These are phyloP conservation scores for Ganoderma leucocontextum DNA, from an alignment of 1,284 basidiomycete genomes.

Conservation along the genomic window DNA sequence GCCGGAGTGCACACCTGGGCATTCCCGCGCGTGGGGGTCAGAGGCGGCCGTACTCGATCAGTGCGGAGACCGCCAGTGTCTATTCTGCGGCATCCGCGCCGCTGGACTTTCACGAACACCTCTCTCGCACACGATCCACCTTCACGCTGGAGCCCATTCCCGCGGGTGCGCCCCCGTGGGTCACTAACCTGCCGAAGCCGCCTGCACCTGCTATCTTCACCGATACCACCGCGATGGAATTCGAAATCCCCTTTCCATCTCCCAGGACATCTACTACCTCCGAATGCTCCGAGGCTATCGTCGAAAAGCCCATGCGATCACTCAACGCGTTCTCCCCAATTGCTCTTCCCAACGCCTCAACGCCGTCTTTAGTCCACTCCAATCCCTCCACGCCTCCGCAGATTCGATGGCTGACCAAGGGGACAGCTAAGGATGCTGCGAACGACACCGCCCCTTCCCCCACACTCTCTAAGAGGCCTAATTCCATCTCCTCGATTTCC, in stretches of 20 bases:
- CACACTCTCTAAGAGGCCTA: constrained; percentile 12
- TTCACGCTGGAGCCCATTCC: constrained; percentile 30
- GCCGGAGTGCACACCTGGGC: constrained; percentile 17
- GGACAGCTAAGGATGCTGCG: constrained; percentile 1
- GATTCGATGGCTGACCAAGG: constrained; percentile 24
- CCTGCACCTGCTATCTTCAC: constrained; percentile 21
- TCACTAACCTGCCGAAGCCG: constrained; percentile 23
- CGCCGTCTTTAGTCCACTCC: constrained; percentile 16
- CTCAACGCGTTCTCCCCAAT: constrained; percentile 9
- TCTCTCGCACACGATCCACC: constrained; percentile 29
- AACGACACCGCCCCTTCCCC: constrained; percentile 7
- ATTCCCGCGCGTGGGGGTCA: constrained; percentile 14
- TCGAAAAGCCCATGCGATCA: constrained; percentile 7
- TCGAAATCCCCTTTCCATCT: constrained; percentile 5
- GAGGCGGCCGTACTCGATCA: constrained; percentile 32
- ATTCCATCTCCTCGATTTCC: constrained; percentile 27
- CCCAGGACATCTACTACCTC: constrained; percentile 9
- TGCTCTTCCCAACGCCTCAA: constrained; percentile 11
- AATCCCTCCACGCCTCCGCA: constrained; percentile 22
- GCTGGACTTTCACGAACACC: constrained; percentile 40
- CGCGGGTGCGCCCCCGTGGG: constrained; percentile 25
- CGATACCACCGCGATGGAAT: not conserved
- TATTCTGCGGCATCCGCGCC: constrained; percentile 51
- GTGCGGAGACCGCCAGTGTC: constrained; percentile 45
- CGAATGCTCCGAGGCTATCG: constrained; percentile 2